Base-by-base conservation (phyloP, 106 monocot genomes). In the Phalaenopsis equestris region DNA sequence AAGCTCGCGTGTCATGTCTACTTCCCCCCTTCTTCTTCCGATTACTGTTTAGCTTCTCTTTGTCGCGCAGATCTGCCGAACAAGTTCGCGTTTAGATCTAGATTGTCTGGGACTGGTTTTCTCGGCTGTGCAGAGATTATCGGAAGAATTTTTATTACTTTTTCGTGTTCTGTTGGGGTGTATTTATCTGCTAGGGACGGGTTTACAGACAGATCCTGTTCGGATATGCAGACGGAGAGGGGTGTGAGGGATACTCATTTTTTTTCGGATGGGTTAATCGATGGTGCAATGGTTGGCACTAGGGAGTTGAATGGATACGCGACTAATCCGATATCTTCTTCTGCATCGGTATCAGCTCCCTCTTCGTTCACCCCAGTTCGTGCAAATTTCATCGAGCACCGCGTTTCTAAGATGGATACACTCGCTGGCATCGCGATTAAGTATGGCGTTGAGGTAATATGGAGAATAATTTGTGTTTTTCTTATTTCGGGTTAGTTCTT, bases 371-470 rank as follows among this genome's bases (percentile, higher is more conserved):
- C 77, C 39, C 36, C 61, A 19, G 67, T 21, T 47, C 52, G 52
- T 9, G 67, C 30, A 1, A 73, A 73, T 52, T 84, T 67, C 65
- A 82, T 87, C 17, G 80, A 84, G 79, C 89, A 89, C 56, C 56
- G 64, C 24, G 86, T 89, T 11, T 84, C 89, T 11, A 84, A 80
- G 75, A 79, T 86, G 89, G 89, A 89, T 41, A 89, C 89, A 23
- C 86, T 89, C 47, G 86, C 84, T 56, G 89, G 89, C 6, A 38
- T 89, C 64, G 89, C 89, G 41, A 89, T 89, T 42, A 89, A 87
- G 78, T 89, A 89, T 39, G 89, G 89, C 67, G 89, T 89, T 36
- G 86, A 89, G 84, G 89, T 86, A 84, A 79, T 47, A 2, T 75
- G 75, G 75, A 47, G 9, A 11, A 42, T 18, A 14, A 24, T 72